Conservation (phyloP, 495 filamentous ascomycete genomes). For the Mytilinidion resinicola region DNA sequence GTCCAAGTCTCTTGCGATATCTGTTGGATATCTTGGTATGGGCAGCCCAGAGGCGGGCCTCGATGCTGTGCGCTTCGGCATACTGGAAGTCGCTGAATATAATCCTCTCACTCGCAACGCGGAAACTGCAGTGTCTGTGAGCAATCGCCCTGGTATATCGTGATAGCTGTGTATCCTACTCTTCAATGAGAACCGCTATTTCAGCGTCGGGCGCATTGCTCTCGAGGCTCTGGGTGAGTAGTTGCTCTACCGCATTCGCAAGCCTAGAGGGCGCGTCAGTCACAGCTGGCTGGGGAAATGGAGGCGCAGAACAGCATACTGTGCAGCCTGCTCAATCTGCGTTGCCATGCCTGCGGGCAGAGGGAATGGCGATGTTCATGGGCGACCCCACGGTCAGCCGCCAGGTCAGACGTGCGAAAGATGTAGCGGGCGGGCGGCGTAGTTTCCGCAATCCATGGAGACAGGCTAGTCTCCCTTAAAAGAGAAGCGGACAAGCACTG, state of each 20-base stretch:
- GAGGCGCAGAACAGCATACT: slow-evolving; percentile 29
- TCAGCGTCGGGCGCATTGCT: slow-evolving; percentile 8
- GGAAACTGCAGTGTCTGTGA: slow-evolving; percentile 48
- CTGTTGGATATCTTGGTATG: slow-evolving; percentile 69
- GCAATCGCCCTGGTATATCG: background rate
- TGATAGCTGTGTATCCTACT: slow-evolving; percentile 4
- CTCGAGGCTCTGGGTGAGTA: slow-evolving; percentile 17
- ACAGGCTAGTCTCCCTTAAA: slow-evolving; percentile 10
- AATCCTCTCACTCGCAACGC: slow-evolving; percentile 59
- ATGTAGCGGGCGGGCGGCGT: slow-evolving; percentile 31
- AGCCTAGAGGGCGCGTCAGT: slow-evolving; percentile 17
- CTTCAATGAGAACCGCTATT: slow-evolving; percentile 14
- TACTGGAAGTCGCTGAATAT: slow-evolving; percentile 69
- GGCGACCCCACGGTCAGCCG: slow-evolving; percentile 49
- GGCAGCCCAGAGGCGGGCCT: slow-evolving; percentile 68
- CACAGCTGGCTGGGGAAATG: background rate
- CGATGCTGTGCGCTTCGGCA: slow-evolving; percentile 56
- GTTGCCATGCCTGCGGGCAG: slow-evolving; percentile 43
- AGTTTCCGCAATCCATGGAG: slow-evolving; percentile 39
- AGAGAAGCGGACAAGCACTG: slow-evolving; percentile 24
- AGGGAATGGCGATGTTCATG: slow-evolving; percentile 24
- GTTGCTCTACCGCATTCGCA: slow-evolving; percentile 16
- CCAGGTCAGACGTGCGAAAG: slow-evolving; percentile 51
- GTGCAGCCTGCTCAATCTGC: slow-evolving; percentile 22
- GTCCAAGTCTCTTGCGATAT: slow-evolving; percentile 59